phyloP scores from a whole-genome alignment of 495 filamentous ascomycete genomes.

The Monascus purpureus region DNA sequence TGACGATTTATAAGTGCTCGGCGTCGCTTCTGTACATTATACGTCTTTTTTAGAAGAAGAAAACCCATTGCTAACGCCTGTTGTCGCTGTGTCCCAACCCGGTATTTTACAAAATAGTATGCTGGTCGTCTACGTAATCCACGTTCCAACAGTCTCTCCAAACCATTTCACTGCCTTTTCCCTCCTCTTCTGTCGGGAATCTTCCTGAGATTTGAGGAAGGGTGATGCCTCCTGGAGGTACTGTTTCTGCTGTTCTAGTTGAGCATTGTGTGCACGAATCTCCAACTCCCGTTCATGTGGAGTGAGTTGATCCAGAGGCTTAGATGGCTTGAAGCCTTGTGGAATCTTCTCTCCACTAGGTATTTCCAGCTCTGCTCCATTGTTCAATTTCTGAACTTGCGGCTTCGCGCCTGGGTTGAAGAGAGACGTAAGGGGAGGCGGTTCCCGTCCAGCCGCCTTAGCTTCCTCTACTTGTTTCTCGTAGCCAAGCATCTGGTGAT shows the following conservation, averaged over 20 bases:
- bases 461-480: constrained; percentile 55
- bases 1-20: too few species aligned
- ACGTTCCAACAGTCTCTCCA: constrained; percentile 36
- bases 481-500: constrained; percentile 69
- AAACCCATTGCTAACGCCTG: too few species aligned
- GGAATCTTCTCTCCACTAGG: constrained; percentile 23
- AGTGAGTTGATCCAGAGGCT: constrained; percentile 42
- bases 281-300: constrained; percentile 53
- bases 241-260: constrained; percentile 41
- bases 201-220: constrained; percentile 42
- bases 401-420: constrained; percentile 22
- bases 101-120: not conserved
- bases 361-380: constrained; percentile 13
- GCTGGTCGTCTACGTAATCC: constrained; percentile 28
- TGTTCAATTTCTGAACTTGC: constrained; percentile 1
- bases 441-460: constrained; percentile 40
- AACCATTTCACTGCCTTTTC: constrained; percentile 43
- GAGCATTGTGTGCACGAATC: constrained; percentile 46
- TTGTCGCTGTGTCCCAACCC: not conserved
- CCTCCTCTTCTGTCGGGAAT: constrained; percentile 41
- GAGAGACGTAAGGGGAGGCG: constrained; percentile 24
- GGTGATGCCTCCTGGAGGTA: constrained; percentile 37
- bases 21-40: too few species aligned
- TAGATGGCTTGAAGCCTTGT: constrained; percentile 29
- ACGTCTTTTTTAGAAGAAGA: too few species aligned